Evolutionary conservation across 176 grass and related monocot species (phyloP), one percentile per base, ranked within the genome.

Genomic region (Zizania latifolia): DNA sequence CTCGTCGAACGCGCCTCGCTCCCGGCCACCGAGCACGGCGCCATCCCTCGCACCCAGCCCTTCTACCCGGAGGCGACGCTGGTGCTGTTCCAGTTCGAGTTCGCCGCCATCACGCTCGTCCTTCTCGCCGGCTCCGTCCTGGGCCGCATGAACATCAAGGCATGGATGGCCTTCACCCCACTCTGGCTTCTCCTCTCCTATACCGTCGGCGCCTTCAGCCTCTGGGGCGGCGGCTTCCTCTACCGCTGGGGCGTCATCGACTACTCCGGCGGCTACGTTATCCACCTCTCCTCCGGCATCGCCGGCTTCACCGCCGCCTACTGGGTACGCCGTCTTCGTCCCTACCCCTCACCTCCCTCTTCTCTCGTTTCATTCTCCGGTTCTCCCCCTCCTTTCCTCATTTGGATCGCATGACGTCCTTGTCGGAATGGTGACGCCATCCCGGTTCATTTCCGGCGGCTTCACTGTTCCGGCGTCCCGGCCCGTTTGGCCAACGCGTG

Each of bases 201-300:
- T 84, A 96, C 93, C 3, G 90, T 96, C 19, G 89, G 93, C 41
- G 93, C 93, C 14, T 96, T 92, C 48, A 87, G 84, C 85, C 78
- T 96, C 51, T 96, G 93, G 93, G 93, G 93, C 73, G 89, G 93
- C 46, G 93, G 93, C 0, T 96, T 96, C 79, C 89, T 96, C 63
- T 96, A 90, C 84, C 90, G 90, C 70, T 96, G 90, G 93, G 93
- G 93, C 62, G 93, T 96, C 72, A 90, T 96, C 59, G 93, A 96
- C 85, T 96, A 96, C 87, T 92, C 87, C 57, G 93, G 90, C 77
- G 93, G 93, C 2, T 96, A 96, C 81, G 89, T 96, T 77, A 90
- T 96, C 59, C 93, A 96, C 83, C 90, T 96, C 53, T 88, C 93
- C 55, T 92, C 93, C 45, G 93, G 93, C 22, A 70, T 92, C 80